Evolutionary conservation across 2,329 filamentous ascomycete genomes (phyloP), one percentile per base, ranked within the genome.

Genomic region (Aspergillus brunneoviolaceus): DNA sequence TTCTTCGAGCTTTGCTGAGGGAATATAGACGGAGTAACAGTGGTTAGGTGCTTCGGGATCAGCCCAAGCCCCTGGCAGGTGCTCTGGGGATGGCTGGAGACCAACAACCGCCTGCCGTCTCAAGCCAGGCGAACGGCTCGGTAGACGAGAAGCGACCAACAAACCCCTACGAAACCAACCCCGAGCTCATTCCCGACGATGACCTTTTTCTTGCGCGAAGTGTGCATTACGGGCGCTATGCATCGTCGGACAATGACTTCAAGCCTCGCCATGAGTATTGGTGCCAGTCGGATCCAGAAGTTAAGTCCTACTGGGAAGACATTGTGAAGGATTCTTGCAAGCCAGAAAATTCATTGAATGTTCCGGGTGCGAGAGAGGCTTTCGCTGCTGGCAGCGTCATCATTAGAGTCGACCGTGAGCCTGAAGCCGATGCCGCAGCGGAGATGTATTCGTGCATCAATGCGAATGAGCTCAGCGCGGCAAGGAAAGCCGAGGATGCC

Each of bases 321-420:
- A 62, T 74, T 9, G 70, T 76, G 57, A 66, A 65, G 21, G 66
- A 68, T 51, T 70, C 69, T 21, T 76, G 72, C 45, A 73, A 62
- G 1, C 62, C 70, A 4, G 67, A 76, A 53, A 69, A 75, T 57
- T 73, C 68, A 10, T 66, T 76, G 35, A 70, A 74, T 53, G 58
- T 61, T 11, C 63, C 68, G 4, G 72, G 72, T 12, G 61, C 62
- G 23, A 69, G 75, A 55, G 71, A 76, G 47, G 71, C 65, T 21
- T 77, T 73, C 49, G 73, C 72, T 59, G 65, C 68, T 39, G 76
- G 76, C 45, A 74, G 70, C 54, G 66, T 77, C 45, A 69, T 77
- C 27, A 71, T 78, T 55, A 67, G 73, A 60, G 69, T 77, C 23
- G 76, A 78, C 57, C 64, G 66, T 33, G 69, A 72, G 51, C 50